Evolutionary conservation across 352 stramenopile species (phyloP), one percentile per base, ranked within the genome.

Genomic region (Phytophthora fragariae): DNA sequence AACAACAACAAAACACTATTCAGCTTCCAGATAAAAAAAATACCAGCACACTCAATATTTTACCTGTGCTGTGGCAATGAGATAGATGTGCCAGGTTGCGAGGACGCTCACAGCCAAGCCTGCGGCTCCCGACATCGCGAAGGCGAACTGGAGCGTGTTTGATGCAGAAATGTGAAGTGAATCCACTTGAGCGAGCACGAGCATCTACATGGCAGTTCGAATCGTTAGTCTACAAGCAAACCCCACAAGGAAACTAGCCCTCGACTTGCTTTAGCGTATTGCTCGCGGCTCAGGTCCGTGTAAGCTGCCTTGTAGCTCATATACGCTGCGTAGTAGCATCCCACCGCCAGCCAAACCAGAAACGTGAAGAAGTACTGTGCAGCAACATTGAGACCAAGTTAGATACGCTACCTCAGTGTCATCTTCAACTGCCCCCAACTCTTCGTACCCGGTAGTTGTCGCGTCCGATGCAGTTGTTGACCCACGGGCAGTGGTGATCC

Each of bases 401-500:
- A 46, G 39, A 46, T 46, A 46, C 14, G 39, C 39, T 15, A 14
- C 14, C 39, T 46, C 39, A n/a, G 39, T 46, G 12, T 46, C 29
- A 4, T 31, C 29, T 31, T 46, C 37, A 46, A 46, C 14, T 31
- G 39, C 12, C 5, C 65, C 24, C 21, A 33, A 47, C 10, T 57
- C 35, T 39, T n/a, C 80, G 14, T 83, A 91, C 84, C 57, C 82
- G 98, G 84, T 99, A 98, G 81, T 99, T 99, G 67, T 95, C 88
- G 52, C 98, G 95, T 52, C 97, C 97, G 57, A 99, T 91, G 76
- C 96, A 99, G 83, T 99, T 99, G 76, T 99, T 99, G 7, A 99
- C 89, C 97, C 97, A 99, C n/a, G 96, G 96, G 68, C 97, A 98
- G 79, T 99, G 95, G 86, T 99, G 97, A 75, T 99, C 97, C 94